These are phyloP conservation scores for Exophiala calicioides DNA, from an alignment of 2,329 filamentous ascomycete species.

Conservation along the genomic window DNA sequence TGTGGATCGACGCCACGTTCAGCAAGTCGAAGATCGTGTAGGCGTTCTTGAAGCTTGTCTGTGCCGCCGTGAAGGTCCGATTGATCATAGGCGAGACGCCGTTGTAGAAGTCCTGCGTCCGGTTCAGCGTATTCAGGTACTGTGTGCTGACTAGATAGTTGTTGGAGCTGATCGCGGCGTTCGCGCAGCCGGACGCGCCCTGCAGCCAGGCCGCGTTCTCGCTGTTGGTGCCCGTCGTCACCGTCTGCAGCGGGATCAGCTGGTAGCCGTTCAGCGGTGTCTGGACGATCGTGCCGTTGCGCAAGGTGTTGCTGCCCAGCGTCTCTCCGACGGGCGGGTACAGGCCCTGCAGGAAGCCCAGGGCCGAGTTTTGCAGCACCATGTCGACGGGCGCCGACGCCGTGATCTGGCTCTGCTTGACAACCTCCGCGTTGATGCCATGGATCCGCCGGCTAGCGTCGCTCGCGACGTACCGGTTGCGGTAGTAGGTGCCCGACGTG, in stretches of 20 bases:
- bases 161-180: conserved; percentile 60
- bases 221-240: conserved; percentile 61
- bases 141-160: conserved; percentile 56
- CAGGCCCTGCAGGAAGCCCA: conserved; percentile 74
- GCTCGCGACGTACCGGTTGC: conserved; percentile 69
- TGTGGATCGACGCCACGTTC: conserved; percentile 65
- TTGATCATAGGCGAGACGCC: conserved; percentile 55
- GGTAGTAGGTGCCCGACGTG: conserved; percentile 72
- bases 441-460: conserved; percentile 62
- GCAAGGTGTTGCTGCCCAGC: conserved; percentile 61
- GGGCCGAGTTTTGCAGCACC: conserved; percentile 78
- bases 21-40: conserved; percentile 67
- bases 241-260: conserved; percentile 71
- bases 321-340: conserved; percentile 72
- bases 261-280: conserved; percentile 79
- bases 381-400: conserved; percentile 72
- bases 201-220: conserved; percentile 62
- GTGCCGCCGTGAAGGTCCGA: conserved; percentile 48
- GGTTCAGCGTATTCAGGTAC: conserved; percentile 51
- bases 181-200: conserved; percentile 56
- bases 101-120: conserved; percentile 57
- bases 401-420: conserved; percentile 69
- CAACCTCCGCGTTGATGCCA: conserved; percentile 66
- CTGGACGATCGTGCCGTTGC: conserved; percentile 67
- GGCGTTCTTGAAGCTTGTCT: conserved; percentile 62